Conservation (phyloP, 2,329 filamentous ascomycete genomes). For the Trichoderma koningii region DNA sequence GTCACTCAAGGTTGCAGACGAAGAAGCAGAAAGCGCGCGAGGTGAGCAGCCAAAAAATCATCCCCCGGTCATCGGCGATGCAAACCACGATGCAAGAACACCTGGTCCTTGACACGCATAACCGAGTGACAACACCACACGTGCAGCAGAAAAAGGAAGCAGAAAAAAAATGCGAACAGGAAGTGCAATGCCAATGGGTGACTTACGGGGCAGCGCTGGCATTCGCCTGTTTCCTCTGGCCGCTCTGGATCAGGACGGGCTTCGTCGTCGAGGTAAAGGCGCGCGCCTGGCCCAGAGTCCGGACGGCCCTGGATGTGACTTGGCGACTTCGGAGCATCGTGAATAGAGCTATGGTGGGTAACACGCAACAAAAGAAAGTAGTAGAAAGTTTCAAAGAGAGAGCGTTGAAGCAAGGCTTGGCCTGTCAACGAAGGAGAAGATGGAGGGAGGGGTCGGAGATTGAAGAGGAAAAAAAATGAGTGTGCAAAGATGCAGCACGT, state of each 20-base stretch:
- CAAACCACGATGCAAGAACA: neutral
- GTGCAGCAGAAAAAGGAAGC: neutral
- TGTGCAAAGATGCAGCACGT: slow-evolving; percentile 2
- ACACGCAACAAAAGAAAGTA: neutral
- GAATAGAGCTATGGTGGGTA: slow-evolving; percentile 27
- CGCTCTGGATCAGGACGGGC: slow-evolving; percentile 42
- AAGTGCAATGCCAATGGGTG: neutral
- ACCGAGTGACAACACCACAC: neutral
- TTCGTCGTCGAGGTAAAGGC: slow-evolving; percentile 46
- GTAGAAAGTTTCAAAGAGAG: neutral
- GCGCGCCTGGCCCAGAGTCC: slow-evolving; percentile 46
- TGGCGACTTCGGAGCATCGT: slow-evolving; percentile 55
- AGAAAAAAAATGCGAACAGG: neutral
- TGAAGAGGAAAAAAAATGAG: neutral
- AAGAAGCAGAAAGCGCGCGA: slow-evolving; percentile 41
- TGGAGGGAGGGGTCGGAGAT: neutral
- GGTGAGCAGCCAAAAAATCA: slow-evolving; percentile 69
- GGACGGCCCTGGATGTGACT: slow-evolving; percentile 49
- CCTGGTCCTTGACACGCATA: slow-evolving; percentile 5
- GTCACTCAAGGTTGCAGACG: slow-evolving; percentile 56
- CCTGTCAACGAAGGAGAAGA: neutral
- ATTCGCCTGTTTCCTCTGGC: slow-evolving; percentile 53
- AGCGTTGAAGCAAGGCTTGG: neutral
- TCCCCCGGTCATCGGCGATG: slow-evolving; percentile 58
- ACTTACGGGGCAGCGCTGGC: slow-evolving; percentile 37